Conservation (phyloP, 441 rosid genomes). For the Viola pubescens region DNA sequence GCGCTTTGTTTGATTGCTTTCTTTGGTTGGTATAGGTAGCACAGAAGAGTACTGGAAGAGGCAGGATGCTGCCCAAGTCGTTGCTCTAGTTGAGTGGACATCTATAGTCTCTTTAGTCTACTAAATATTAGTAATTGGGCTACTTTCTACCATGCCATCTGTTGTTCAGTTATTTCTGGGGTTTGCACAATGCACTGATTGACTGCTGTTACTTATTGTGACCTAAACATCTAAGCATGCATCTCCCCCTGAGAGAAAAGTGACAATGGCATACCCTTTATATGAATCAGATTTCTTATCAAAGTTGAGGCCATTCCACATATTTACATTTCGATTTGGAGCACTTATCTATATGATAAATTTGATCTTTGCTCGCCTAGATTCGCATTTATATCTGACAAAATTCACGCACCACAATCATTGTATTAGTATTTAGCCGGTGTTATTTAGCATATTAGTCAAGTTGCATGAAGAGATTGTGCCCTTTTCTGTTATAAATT, state of each 20-base stretch:
- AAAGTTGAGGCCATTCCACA: too few species aligned
- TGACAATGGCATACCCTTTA: too few species aligned
- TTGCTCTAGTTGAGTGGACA: conserved; percentile 65
- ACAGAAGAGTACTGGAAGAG: conserved; percentile 88
- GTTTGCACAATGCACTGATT: background rate
- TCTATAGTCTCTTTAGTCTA: conserved; percentile 6
- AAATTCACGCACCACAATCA: background rate
- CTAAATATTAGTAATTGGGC: too few species aligned
- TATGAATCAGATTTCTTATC: too few species aligned
- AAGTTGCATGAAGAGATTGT: too few species aligned
- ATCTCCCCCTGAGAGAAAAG: too few species aligned
- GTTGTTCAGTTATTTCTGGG: background rate
- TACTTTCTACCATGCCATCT: background rate
- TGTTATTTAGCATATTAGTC: too few species aligned
- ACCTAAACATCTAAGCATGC: too few species aligned
- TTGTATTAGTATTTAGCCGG: conserved; percentile 1
- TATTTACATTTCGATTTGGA: too few species aligned
- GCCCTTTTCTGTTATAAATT: background rate
- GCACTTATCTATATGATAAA: too few species aligned
- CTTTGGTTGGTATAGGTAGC: conserved; percentile 50
- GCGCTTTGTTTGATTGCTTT: conserved; percentile 12
- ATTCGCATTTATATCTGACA: too few species aligned
- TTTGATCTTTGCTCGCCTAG: too few species aligned
- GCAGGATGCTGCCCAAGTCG: conserved; percentile 74
- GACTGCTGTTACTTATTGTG: background rate